These are phyloP conservation scores for Kodamaea sagamina DNA, from an alignment of 805 yeast genomes.

Conservation along the genomic window DNA sequence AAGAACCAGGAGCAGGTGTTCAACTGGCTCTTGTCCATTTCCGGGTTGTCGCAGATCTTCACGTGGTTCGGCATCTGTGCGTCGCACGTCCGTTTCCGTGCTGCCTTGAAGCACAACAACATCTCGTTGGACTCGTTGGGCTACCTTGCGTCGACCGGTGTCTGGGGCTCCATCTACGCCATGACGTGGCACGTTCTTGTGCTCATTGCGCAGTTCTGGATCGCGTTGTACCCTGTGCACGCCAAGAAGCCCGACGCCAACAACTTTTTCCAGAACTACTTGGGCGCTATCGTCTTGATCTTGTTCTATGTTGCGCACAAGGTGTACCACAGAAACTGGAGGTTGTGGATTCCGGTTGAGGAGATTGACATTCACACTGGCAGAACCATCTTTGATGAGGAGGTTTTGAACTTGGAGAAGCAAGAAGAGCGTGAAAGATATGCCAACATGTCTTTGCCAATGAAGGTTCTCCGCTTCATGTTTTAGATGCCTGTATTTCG, in stretches of 20 bases:
- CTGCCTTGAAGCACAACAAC: constrained; percentile 35
- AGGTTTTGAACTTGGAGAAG: constrained; percentile 33
- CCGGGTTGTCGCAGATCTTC: constrained; percentile 44
- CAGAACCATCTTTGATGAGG: constrained; percentile 37
- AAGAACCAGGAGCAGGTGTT: constrained; percentile 41
- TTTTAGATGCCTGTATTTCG: not conserved
- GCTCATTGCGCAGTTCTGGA: constrained; percentile 47
- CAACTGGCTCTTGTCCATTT: constrained; percentile 44
- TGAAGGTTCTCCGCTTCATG: constrained; percentile 11
- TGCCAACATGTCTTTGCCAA: constrained; percentile 10
- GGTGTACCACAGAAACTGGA: constrained; percentile 35
- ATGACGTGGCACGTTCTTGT: constrained; percentile 34
- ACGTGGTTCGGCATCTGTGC: constrained; percentile 45
- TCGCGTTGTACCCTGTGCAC: constrained; percentile 43
- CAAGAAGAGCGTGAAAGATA: constrained; percentile 19
- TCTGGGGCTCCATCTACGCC: constrained; percentile 40
- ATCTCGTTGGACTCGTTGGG: constrained; percentile 33
- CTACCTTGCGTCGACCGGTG: constrained; percentile 42
- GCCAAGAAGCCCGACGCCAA: constrained; percentile 26
- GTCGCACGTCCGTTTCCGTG: constrained; percentile 44
- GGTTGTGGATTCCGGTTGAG: constrained; percentile 24
- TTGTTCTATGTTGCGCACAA: constrained; percentile 36
- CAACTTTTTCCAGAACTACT: constrained; percentile 35
- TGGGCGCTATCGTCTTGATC: constrained; percentile 36
- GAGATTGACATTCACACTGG: constrained; percentile 35